These are phyloP conservation scores for Barnettozyma sucrosica DNA, from an alignment of 805 yeast genomes.

Conservation along the genomic window DNA sequence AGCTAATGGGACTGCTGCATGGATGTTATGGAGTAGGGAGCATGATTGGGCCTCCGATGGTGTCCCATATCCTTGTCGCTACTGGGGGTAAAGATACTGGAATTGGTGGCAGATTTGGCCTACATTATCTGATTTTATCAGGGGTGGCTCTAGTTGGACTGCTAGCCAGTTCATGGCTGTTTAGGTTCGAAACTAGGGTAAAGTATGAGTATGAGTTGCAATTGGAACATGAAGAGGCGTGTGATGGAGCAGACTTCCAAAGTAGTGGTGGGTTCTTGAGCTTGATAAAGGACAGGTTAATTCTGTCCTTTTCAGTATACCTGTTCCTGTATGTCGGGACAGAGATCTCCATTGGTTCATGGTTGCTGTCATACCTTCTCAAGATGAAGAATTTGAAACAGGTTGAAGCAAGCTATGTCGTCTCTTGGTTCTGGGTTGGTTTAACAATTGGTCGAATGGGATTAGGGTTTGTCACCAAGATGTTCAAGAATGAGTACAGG, in stretches of 20 bases:
- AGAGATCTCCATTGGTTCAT: conserved; percentile 64
- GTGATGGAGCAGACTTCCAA: not conserved
- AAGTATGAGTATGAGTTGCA: conserved; percentile 25
- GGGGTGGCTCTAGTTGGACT: conserved; percentile 31
- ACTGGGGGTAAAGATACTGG: conserved; percentile 20
- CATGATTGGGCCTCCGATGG: conserved; percentile 59
- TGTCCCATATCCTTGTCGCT: conserved; percentile 36
- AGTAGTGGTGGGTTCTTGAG: conserved; percentile 7
- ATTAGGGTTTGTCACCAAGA: conserved; percentile 49
- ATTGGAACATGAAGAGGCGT: conserved; percentile 13
- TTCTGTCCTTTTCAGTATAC: conserved; percentile 46
- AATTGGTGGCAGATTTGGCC: conserved; percentile 16
- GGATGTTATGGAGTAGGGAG: conserved; percentile 73
- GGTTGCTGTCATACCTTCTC: conserved; percentile 61
- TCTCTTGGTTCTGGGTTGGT: conserved; percentile 71
- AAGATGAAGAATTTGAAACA: conserved; percentile 45
- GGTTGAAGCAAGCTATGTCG: conserved; percentile 50
- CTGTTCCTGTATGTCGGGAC: conserved; percentile 63
- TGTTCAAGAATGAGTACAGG: conserved; percentile 39
- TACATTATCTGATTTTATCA: conserved; percentile 32
- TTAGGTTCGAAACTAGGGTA: conserved; percentile 36
- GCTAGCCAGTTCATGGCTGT: conserved; percentile 34
- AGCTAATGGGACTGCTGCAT: conserved; percentile 56
- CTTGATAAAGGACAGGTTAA: conserved; percentile 27
- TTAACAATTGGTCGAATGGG: conserved; percentile 56